Base-by-base conservation (phyloP, 169 alveolate species). In the Plasmodium fragile region DNA sequence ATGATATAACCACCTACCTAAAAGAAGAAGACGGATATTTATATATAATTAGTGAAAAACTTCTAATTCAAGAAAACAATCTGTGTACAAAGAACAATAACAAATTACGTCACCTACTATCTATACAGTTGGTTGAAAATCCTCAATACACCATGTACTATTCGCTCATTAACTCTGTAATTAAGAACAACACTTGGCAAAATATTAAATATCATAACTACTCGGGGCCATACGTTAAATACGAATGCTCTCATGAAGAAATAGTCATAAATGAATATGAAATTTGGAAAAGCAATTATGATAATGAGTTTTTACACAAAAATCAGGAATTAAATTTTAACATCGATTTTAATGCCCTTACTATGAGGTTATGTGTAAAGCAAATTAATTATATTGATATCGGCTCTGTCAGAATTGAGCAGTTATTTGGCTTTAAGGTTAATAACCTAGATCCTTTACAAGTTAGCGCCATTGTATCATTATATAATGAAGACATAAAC, bases 361-460 rank as follows among this genome's bases (percentile, higher is more conserved):
- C 84, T 73, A 72, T 85, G 93, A 85, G 93, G 52, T 18, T 85
- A 75, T 89, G 94, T 3, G 70, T 89, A 49, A 89, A 89, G 28
- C 82, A 78, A 65, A 11, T 39, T 79, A 79, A 77, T 65, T 80
- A 49, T 73, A 75, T 73, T 75, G 93, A 85, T 25, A 89, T 89
- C 43, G 91, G 90, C 28, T 78, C 72, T 30, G 90, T 77, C 43
- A 28, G 53, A 78, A 89, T 89, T 79, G 94, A 89, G 30, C 65
- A 41, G 22, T 1, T 77, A 7, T 18, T 28, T 65, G 81, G 81
- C 82, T 78, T 78, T 65, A 79, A 89, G 36, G 72, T 25, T 7
- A 65, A 53, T 32, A 75, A 82, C 7, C 65, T 85, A 52, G 53
- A 65, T 16, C 59, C 81, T 59, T 22, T 80, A 39, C 49, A 10